These are phyloP conservation scores for Dujonia santamariae DNA, from an alignment of 1,139 yeast species.

Conservation along the genomic window DNA sequence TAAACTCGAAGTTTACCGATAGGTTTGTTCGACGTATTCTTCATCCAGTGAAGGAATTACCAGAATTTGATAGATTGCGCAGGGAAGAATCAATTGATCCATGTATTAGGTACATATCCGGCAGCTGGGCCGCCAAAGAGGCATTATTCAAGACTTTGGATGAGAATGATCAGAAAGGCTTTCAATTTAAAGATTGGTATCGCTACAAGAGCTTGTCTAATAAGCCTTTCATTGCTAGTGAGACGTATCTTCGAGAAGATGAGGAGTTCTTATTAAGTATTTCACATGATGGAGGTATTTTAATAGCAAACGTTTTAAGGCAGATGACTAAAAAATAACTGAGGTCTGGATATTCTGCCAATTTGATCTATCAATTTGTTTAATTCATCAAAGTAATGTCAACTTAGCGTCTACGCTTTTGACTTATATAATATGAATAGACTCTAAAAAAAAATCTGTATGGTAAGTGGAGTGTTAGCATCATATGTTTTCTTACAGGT, in stretches of 20 bases:
- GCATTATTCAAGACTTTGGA: slow-evolving; percentile 67
- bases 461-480: too few relatives aligned
- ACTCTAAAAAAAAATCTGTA: too few relatives aligned
- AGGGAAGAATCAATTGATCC: slow-evolving; percentile 15
- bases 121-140: slow-evolving; percentile 74
- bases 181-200: slow-evolving; percentile 64
- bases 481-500: too few relatives aligned
- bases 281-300: slow-evolving; percentile 63
- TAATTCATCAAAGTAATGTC: too few relatives aligned
- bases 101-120: slow-evolving; percentile 44
- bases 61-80: slow-evolving; percentile 24
- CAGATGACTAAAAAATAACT: too few relatives aligned
- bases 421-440: too few relatives aligned
- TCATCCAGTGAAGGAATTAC: slow-evolving; percentile 46
- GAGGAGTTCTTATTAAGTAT: slow-evolving; percentile 56
- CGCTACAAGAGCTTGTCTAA: slow-evolving; percentile 24
- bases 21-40: slow-evolving; percentile 50
- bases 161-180: slow-evolving; percentile 42
- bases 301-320: slow-evolving; percentile 51
- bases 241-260: slow-evolving; percentile 21
- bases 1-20: slow-evolving; percentile 22
- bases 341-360: too few relatives aligned
- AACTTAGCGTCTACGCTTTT: too few relatives aligned
- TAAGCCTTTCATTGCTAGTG: slow-evolving; percentile 37
- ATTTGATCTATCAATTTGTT: too few relatives aligned